Conservation (phyloP, 352 stramenopile genomes). For the Phytophthora sansomeana region DNA sequence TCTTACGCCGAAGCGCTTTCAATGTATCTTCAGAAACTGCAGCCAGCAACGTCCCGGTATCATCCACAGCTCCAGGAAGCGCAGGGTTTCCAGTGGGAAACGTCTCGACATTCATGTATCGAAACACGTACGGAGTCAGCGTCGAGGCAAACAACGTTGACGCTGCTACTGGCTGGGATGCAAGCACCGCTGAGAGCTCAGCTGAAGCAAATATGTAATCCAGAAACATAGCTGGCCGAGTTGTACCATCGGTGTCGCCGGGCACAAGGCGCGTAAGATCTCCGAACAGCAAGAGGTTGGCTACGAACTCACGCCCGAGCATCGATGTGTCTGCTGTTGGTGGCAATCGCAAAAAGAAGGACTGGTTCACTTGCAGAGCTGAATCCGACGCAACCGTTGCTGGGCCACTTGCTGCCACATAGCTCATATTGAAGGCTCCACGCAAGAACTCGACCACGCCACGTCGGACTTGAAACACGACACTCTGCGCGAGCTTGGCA, state of each 20-base stretch:
- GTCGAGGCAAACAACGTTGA: conserved; percentile 33
- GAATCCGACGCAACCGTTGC: conserved; percentile 31
- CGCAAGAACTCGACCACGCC: conserved; percentile 52
- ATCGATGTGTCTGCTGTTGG: conserved; percentile 23
- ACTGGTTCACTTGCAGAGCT: conserved; percentile 55
- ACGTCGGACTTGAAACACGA: conserved; percentile 59
- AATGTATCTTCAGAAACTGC: conserved; percentile 45
- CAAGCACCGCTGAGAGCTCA: conserved; percentile 12
- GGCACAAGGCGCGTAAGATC: conserved; percentile 41
- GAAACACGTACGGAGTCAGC: conserved; percentile 57
- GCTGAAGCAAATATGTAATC: conserved; percentile 44
- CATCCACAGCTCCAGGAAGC: conserved; percentile 23
- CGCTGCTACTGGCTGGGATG: conserved; percentile 19
- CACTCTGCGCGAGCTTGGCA: conserved; percentile 40
- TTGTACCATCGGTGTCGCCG: conserved; percentile 16
- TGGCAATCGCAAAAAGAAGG: conserved; percentile 41
- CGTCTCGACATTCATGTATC: conserved; percentile 49
- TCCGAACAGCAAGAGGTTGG: conserved; percentile 54
- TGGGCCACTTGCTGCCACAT: conserved; percentile 36
- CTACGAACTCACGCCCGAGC: conserved; percentile 37
- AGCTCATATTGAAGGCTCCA: conserved; percentile 33
- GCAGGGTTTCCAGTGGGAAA: conserved; percentile 50
- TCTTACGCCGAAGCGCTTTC: conserved; percentile 45
- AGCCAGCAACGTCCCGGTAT: conserved; percentile 32
- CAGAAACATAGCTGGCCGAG: conserved; percentile 50